Evolutionary conservation across 2,329 filamentous ascomycete species (phyloP), one percentile per base, ranked within the genome.

Genomic region (Colletotrichum tanaceti): DNA sequence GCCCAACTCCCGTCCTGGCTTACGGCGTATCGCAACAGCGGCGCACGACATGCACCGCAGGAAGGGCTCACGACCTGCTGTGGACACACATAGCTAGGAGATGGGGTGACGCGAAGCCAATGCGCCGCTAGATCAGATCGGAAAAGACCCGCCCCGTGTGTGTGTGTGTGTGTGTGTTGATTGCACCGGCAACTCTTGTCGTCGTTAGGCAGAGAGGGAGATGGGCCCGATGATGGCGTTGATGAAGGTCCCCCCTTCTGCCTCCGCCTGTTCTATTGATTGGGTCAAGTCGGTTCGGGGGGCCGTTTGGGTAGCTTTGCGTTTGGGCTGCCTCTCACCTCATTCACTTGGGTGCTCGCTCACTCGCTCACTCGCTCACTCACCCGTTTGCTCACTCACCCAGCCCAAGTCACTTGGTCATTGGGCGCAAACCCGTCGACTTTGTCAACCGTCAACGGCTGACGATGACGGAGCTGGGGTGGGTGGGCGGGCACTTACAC

Each of bases 101-200:
- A 65, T 65, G 66, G 66, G 62, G 62, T 69, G 66, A 69, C 50
- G 66, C 57, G 63, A 68, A 55, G 39, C 50, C 55, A 60, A 60
- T 69, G 66, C 66, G 66, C 62, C 66, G 66, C 62, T 69, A 69
- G 66, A 66, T 65, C 50, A 46, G 66, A 69, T 69, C 38, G 62
- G 62, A 68, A 65, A 50, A 50, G 20, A 24, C 57, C 11, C 52
- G 43, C 32, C n/a, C n/a, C n/a, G n/a, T n/a, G n/a, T n/a, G n/a
- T n/a, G n/a, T n/a, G n/a, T n/a, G n/a, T n/a, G n/a, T n/a, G 24
- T 24, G 46, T 57, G 35, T 16, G 14, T 28, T 57, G 35, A 20
- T 32, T 52, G 44, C 20, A 50, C 22, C 47, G n/a, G 58, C 16
- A 46, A 44, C 58, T 52, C 43, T 13, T 54, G 55, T 32, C 38